Conservation (phyloP, 1,284 basidiomycete species). For the Apiotrichum siamense region DNA sequence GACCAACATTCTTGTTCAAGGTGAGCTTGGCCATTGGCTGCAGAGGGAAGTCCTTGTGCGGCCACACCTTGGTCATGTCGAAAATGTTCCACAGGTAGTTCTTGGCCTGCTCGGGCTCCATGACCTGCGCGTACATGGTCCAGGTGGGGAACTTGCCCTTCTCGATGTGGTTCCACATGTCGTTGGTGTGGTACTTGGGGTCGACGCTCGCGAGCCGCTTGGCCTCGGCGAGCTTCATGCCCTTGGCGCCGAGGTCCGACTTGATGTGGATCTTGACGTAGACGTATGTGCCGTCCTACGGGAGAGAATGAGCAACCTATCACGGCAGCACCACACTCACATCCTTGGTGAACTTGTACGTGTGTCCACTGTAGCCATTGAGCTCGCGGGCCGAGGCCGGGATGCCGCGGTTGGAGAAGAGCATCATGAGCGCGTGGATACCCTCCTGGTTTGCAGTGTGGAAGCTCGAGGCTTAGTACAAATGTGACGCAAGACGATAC, state of each 20-base stretch:
- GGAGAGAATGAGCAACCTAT: not conserved
- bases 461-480: no score
- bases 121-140: conserved; percentile 69
- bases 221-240: conserved; percentile 50
- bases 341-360: conserved; percentile 54
- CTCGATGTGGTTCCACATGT: conserved; percentile 60
- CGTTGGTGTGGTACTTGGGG: conserved; percentile 65
- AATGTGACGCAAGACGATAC: conserved; percentile 32
- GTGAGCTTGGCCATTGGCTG: conserved; percentile 68
- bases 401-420: conserved; percentile 71
- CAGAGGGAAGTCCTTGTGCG: conserved; percentile 68
- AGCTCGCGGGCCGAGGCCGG: conserved; percentile 78
- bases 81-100: conserved; percentile 60
- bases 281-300: conserved; percentile 52
- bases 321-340: not conserved
- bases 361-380: conserved; percentile 62
- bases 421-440: conserved; percentile 71
- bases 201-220: conserved; percentile 41
- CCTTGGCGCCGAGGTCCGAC: conserved; percentile 67
- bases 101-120: conserved; percentile 58
- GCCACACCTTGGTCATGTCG: conserved; percentile 78
- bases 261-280: conserved; percentile 84
- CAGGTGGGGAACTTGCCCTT: conserved; percentile 63
- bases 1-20: conserved; percentile 60
- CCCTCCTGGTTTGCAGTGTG: conserved; percentile 51